phyloP scores from a whole-genome alignment of 345 rosid genomes.

The Geranium rotundifolium region DNA sequence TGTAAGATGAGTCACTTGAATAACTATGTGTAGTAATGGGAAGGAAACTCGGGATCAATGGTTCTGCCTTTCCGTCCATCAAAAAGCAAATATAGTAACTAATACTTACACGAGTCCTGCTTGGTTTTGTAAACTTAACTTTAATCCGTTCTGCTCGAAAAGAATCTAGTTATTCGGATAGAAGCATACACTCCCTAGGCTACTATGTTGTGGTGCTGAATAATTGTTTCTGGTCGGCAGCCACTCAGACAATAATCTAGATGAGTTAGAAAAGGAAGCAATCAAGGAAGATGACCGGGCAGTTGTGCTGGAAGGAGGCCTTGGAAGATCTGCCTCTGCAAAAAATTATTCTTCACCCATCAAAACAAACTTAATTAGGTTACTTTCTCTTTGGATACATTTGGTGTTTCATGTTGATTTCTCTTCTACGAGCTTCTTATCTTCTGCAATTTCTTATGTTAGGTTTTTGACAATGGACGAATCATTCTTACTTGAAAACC shows the following conservation, averaged over 20 bases:
- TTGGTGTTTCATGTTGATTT: conserved; percentile 4
- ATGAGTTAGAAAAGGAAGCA: conserved; percentile 53
- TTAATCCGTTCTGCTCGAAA: too few relatives aligned
- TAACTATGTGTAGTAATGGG: too few relatives aligned
- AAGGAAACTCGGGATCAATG: too few relatives aligned
- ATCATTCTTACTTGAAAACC: conserved; percentile 83
- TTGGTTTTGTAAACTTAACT: too few relatives aligned
- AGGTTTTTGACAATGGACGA: conserved; percentile 94
- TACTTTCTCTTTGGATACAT: conserved; percentile 2
- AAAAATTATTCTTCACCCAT: conserved; percentile 50
- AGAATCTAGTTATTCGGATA: too few relatives aligned
- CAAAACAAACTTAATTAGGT: conserved; percentile 74
- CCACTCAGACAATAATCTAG: conserved; percentile 80
- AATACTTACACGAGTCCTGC: too few relatives aligned
- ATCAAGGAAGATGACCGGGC: conserved; percentile 73
- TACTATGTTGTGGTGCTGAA: conserved; percentile 9
- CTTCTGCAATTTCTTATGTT: conserved; percentile 10
- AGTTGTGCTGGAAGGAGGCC: conserved; percentile 88
- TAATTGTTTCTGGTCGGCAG: conserved; percentile 32
- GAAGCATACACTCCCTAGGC: too few relatives aligned
- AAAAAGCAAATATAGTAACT: too few relatives aligned
- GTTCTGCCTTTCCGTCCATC: too few relatives aligned
- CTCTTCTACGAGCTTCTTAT: conserved; percentile 10
- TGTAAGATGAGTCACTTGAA: too few relatives aligned
- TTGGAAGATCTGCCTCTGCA: conserved; percentile 61